A percentile compares a stretch with the other conserved stretches of the same genome.
These are phyloP conservation scores for Diaporthe australafricana DNA, from an alignment of 2,329 filamentous ascomycete genomes.

Conservation along the genomic window DNA sequence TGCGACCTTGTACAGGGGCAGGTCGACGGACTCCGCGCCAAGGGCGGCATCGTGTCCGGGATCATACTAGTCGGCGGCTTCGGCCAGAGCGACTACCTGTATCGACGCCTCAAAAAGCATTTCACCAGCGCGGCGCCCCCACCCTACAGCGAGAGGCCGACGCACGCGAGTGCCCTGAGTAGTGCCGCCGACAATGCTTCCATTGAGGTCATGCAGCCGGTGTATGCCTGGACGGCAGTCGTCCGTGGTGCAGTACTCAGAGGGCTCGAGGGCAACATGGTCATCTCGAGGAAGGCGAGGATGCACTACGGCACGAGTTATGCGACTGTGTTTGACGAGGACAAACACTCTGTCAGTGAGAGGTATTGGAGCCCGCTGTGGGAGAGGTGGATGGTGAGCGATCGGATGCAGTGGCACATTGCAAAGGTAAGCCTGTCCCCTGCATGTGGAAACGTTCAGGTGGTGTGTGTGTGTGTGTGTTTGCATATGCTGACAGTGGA, in stretches of 20 bases:
- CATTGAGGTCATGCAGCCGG: conserved; percentile 84
- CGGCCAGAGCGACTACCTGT: conserved; percentile 82
- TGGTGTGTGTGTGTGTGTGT: background rate
- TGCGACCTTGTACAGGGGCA: conserved; percentile 76
- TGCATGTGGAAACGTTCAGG: too few species aligned
- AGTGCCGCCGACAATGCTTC: conserved; percentile 60
- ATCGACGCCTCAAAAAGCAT: conserved; percentile 76
- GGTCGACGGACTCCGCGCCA: conserved; percentile 70
- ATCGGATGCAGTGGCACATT: conserved; percentile 89
- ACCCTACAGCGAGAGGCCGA: conserved; percentile 77
- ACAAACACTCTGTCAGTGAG: conserved; percentile 78
- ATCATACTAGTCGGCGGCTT: conserved; percentile 87
- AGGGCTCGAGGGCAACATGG: conserved; percentile 82
- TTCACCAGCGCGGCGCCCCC: conserved; percentile 71
- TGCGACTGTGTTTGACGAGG: conserved; percentile 82
- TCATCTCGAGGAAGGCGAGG: conserved; percentile 78
- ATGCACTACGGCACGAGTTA: conserved; percentile 86
- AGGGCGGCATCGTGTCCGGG: conserved; percentile 74
- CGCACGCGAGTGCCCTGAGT: conserved; percentile 66
- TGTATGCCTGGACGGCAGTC: conserved; percentile 86
- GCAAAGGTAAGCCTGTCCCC: conserved; percentile 69
- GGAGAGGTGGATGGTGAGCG: conserved; percentile 86
- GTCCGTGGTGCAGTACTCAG: conserved; percentile 81
- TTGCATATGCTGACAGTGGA: conserved; percentile 3
- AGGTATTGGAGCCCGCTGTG: conserved; percentile 84